A percentile compares a stretch with the other conserved stretches of the same genome.
These are phyloP conservation scores for Mucor indicus DNA, from an alignment of 371 early-diverging fungal genomes.

Conservation along the genomic window DNA sequence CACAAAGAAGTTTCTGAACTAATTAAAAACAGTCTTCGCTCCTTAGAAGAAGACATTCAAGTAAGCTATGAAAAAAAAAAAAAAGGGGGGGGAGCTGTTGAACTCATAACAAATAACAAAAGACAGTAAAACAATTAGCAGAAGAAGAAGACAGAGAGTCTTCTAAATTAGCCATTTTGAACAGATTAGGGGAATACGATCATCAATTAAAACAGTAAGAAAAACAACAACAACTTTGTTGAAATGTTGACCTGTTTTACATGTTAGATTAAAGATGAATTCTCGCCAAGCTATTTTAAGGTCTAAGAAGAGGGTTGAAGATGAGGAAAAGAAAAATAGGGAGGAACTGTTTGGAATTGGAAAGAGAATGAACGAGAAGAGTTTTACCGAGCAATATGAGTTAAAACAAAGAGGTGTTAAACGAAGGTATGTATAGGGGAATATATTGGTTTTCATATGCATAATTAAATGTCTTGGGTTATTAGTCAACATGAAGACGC, in stretches of 20 bases:
- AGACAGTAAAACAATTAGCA: constrained; percentile 52
- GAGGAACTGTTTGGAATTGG: constrained; percentile 52
- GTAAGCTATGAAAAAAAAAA: constrained; percentile 9
- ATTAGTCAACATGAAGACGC: constrained; percentile 39
- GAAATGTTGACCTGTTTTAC: not conserved
- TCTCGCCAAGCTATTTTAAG: constrained; percentile 55
- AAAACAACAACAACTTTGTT: not conserved
- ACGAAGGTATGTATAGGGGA: constrained; percentile 16
- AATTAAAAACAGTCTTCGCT: constrained; percentile 21
- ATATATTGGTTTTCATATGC: not conserved
- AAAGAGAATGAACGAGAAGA: constrained; percentile 25
- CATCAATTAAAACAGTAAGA: constrained; percentile 57
- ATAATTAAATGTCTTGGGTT: too few species aligned
- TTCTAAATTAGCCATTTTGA: constrained; percentile 41
- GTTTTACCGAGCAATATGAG: constrained; percentile 41
- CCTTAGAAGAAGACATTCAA: constrained; percentile 29
- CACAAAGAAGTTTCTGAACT: constrained; percentile 33
- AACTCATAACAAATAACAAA: not conserved
- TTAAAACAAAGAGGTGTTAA: constrained; percentile 35
- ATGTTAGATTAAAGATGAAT: constrained; percentile 45
- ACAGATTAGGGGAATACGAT: constrained; percentile 54
- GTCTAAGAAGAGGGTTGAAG: constrained; percentile 58
- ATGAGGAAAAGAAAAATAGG: constrained; percentile 51
- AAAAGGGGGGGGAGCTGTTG: not conserved
- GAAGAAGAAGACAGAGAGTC: constrained; percentile 63